These are phyloP conservation scores for Chamaenerion angustifolium DNA, from an alignment of 345 rosid genomes.

Conservation along the genomic window DNA sequence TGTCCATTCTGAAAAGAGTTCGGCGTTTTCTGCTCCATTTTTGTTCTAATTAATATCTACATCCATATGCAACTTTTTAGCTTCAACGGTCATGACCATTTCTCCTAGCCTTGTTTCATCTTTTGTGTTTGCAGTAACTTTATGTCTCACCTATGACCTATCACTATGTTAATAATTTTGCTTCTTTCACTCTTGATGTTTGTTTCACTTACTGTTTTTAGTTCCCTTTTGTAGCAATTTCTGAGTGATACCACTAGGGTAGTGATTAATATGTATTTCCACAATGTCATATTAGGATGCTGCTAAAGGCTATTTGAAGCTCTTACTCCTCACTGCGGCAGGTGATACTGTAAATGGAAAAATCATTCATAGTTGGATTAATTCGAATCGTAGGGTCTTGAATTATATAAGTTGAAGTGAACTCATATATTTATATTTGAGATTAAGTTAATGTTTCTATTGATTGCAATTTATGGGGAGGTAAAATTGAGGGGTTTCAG, in stretches of 20 bases:
- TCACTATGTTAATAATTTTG: no score
- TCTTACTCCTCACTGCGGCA: constrained; percentile 90
- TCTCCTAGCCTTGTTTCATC: neutral
- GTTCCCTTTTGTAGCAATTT: neutral
- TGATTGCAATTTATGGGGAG: no score
- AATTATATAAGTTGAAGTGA: no score
- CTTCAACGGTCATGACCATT: neutral
- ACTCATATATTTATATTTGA: no score
- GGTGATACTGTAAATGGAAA: constrained; percentile 70
- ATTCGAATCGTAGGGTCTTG: no score
- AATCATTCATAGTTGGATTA: constrained; percentile 94
- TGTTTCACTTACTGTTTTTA: no score
- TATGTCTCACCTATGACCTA: no score
- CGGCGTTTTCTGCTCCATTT: neutral
- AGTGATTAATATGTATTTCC: constrained; percentile 14
- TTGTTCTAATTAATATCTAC: neutral
- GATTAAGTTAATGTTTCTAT: no score
- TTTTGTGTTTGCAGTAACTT: no score
- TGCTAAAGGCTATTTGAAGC: constrained; percentile 83
- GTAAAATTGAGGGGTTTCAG: no score
- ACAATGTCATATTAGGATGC: constrained; percentile 51
- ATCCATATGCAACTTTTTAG: neutral
- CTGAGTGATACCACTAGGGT: constrained; percentile 5
- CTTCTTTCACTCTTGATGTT: no score
- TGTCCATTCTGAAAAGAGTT: neutral